Conservation (phyloP, 108 stramenopile species). For the Cyclotella atomus region DNA sequence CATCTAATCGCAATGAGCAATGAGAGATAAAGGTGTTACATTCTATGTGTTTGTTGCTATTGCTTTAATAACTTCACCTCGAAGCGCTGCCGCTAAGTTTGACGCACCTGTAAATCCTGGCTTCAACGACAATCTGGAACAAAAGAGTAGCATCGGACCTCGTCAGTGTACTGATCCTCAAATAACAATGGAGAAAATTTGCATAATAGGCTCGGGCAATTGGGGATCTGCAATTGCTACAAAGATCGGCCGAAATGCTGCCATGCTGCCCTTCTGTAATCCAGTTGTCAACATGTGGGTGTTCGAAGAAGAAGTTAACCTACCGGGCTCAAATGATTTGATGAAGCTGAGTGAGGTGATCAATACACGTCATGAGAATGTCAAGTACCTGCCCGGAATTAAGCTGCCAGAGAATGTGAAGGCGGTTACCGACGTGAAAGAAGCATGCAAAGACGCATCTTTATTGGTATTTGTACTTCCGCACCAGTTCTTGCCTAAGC, state of each 20-base stretch:
- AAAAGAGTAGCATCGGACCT: too few species aligned
- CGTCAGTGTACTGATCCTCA: too few species aligned
- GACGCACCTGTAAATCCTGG: too few species aligned
- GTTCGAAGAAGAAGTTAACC: slow-evolving; percentile 58
- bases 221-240: slow-evolving; percentile 94
- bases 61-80: too few species aligned
- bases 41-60: too few species aligned
- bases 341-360: slow-evolving; percentile 90
- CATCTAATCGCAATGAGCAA: too few species aligned
- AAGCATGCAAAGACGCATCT: slow-evolving; percentile 85
- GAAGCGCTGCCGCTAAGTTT: too few species aligned
- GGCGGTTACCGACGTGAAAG: slow-evolving; percentile 85
- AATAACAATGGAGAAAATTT: slow-evolving; percentile 60
- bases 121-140: too few species aligned
- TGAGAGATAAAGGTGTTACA: too few species aligned
- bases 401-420: slow-evolving; percentile 86
- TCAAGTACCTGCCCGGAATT: slow-evolving; percentile 96
- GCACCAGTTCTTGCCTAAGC: slow-evolving; percentile 89
- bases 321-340: background rate
- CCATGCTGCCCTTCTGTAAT: slow-evolving; percentile 72
- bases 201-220: slow-evolving; percentile 94
- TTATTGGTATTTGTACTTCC: slow-evolving; percentile 95
- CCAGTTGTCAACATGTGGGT: slow-evolving; percentile 93
- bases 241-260: slow-evolving; percentile 83
- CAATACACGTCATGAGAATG: slow-evolving; percentile 92